Evolutionary conservation across 2,329 filamentous ascomycete genomes (phyloP), one percentile per base, ranked within the genome.

Genomic region (Pseudocercospora ulei): DNA sequence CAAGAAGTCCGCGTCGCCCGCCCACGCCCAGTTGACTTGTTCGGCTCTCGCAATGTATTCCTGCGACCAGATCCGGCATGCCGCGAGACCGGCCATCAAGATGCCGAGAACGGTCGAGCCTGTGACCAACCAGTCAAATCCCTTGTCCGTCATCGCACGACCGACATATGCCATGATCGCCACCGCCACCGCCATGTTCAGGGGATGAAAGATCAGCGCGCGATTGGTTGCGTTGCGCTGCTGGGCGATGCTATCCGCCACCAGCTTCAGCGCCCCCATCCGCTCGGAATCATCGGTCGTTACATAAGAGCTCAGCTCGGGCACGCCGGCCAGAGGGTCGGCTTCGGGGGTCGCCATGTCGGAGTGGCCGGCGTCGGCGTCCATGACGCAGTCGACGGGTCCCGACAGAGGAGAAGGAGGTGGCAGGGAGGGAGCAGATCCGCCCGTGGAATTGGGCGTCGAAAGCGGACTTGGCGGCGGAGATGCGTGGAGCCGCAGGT

Each of bases 231-330:
- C 64, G 57, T 84, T 78, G 46, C 80, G 76, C 67, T 90, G 85
- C 62, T 93, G 80, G 22, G 83, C 82, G 34, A 92, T 74, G 42
- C 79, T 84, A 62, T 88, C 83, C 44, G 84, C 80, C 24, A 93
- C 71, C 12, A 93, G 73, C 47, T 73, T 73, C 35, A 93, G 68
- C 11, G 79, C 78, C 39, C 76, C 70, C 47, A 76, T 64, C 56
- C 79, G 76, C 58, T 86, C 80, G 35, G 68, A 57, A 34, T 73
- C 65, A 34, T 60, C 53, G 35, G 57, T 57, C 14, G 68, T 59
- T 8, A 64, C 59, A 50, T 75, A 73, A 35, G 82, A 75, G 35
- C 71, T 72, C 27, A 86, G 71, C 5, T 76, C 71, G 4, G 78
- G 77, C 39, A 81, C 67, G 52, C 70, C 69, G 48, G 73, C 70